Conservation (phyloP, 768 basidiomycete species). For the Naganishia antarctica region DNA sequence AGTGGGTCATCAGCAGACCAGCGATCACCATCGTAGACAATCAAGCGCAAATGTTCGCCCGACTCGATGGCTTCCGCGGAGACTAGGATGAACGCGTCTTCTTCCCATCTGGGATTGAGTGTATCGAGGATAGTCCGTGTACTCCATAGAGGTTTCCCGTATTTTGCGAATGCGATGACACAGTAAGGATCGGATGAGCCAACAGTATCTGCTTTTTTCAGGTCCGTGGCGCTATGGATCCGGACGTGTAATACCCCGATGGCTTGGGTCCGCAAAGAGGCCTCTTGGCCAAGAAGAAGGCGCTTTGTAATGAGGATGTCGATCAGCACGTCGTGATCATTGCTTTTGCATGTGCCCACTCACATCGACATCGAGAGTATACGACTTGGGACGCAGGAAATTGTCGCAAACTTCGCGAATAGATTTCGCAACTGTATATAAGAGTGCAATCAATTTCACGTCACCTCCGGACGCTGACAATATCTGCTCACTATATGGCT, state of each 20-base stretch:
- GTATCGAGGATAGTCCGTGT: conserved; percentile 46
- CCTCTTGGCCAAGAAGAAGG: conserved; percentile 46
- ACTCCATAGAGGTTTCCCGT: conserved; percentile 46
- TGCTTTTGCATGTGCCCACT: neutral
- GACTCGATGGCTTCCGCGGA: conserved; percentile 43
- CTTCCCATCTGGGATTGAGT: conserved; percentile 48
- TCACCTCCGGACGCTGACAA: neutral
- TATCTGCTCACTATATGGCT: conserved; percentile 40
- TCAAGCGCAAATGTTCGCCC: conserved; percentile 43
- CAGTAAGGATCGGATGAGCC: conserved; percentile 49
- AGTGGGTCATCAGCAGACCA: conserved; percentile 47
- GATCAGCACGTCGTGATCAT: neutral
- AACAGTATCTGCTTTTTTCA: conserved; percentile 45
- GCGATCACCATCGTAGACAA: conserved; percentile 45
- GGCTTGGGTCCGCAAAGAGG: conserved; percentile 35
- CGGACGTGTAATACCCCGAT: conserved; percentile 47
- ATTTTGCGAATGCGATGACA: conserved; percentile 42
- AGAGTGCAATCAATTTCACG: no score
- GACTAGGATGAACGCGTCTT: conserved; percentile 47
- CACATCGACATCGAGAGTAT: conserved; percentile 47
- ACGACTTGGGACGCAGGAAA: conserved; percentile 47
- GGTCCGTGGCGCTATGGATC: conserved; percentile 39
- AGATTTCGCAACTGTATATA: conserved; percentile 25
- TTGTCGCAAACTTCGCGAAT: conserved; percentile 45
- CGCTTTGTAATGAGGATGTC: conserved; percentile 22